Base-by-base conservation (phyloP, 345 rosid genomes). In the Populus nigra region DNA sequence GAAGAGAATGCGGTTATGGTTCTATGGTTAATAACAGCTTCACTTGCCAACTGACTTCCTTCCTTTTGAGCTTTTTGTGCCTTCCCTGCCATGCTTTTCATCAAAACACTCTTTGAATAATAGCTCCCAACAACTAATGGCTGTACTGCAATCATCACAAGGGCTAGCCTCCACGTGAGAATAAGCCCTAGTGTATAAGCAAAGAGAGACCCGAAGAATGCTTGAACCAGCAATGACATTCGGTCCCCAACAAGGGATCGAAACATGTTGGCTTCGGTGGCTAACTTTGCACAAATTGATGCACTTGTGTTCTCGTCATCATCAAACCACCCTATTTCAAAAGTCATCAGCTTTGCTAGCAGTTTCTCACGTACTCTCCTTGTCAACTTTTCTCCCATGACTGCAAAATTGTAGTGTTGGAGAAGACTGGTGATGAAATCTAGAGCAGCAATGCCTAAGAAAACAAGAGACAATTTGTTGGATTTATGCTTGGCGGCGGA, bases 1-100 rank as follows among this genome's bases (percentile, higher is more conserved):
- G 92, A 88, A 35, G 94, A 91, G 84, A 89, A 89, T 65, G 94
- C 91, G 0, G 92, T 88, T 62, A 91, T 91, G 10, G 94, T 91
- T 80, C 94, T 89, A 72, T 89, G 94, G 88, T 91, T 91, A 13
- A 83, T 77, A 1, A 85, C 89, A 23, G 91, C 91, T 83, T 91
- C 92, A 39, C 92, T 89, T 33, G 92, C 94, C 12, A 89, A 71
- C 47, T 91, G 91, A 82, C 94, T 91, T 76, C 94, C 92, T 85
- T 91, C 87, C 63, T 83, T 89, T 18, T 91, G 94, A 17, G 91
- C 91, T 65, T 91, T 89, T 75, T 80, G 87, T 18, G 92, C 89
- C 74, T 88, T 91, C 22, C 84, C 88, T 9, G 90, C 88, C 88
- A 89, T 86, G 33, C 88, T 89, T 76, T 86, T 89, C 90, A 86